phyloP scores from a whole-genome alignment of 331 rosid species.

The Arachis monticola region DNA sequence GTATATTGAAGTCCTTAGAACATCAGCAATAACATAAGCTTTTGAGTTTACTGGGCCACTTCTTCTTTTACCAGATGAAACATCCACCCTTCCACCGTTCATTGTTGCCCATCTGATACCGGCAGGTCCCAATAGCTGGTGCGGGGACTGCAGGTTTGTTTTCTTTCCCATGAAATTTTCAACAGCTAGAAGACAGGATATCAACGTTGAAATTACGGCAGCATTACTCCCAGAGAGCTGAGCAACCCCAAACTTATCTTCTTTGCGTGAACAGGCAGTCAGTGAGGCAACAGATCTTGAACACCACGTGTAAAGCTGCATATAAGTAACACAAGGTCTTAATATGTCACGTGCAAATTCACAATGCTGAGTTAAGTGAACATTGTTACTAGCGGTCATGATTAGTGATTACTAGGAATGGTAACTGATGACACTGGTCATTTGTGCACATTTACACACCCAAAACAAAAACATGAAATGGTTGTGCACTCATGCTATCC shows the following conservation, averaged over 20 bases:
- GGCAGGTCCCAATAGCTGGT: slow-evolving; percentile 69
- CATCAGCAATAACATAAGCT: slow-evolving; percentile 87
- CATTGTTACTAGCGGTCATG: background rate
- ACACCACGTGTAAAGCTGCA: slow-evolving; percentile 90
- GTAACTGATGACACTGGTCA: slow-evolving; percentile 13
- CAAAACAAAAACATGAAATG: slow-evolving; percentile 5
- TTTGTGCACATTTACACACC: background rate
- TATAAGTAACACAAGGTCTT: slow-evolving; percentile 18
- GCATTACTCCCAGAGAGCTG: slow-evolving; percentile 95
- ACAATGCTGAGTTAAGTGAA: slow-evolving; percentile 11
- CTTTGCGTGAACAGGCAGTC: slow-evolving; percentile 76
- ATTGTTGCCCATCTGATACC: slow-evolving; percentile 82
- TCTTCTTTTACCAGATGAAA: slow-evolving; percentile 62
- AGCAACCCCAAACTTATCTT: slow-evolving; percentile 89
- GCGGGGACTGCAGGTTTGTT: slow-evolving; percentile 66
- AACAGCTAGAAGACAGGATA: slow-evolving; percentile 90
- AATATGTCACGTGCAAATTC: slow-evolving; percentile 21
- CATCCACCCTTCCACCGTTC: slow-evolving; percentile 63
- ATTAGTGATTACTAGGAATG: background rate
- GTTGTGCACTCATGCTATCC: background rate
- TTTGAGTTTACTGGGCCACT: slow-evolving; percentile 69
- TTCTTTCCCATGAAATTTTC: slow-evolving; percentile 93
- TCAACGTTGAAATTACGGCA: slow-evolving; percentile 69
- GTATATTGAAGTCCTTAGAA: slow-evolving; percentile 79
- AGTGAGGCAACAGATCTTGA: slow-evolving; percentile 75